Evolutionary conservation across 495 filamentous ascomycete species (phyloP).

Genomic region (Aspergillus coremiiformis): DNA sequence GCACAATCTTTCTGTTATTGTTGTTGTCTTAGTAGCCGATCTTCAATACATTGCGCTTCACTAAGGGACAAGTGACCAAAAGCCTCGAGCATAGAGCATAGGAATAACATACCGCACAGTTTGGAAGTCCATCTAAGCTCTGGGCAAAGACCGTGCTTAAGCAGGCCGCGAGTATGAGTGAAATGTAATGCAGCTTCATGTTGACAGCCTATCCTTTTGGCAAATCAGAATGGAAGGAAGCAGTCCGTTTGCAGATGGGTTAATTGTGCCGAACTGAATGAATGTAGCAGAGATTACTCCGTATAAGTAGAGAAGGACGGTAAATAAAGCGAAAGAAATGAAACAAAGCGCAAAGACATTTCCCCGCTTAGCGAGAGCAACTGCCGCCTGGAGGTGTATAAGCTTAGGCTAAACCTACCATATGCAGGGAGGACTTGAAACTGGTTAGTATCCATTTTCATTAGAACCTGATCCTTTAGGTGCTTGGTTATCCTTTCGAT

Average conservation of each 20-base stretch:
- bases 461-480: background rate
- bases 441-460: background rate
- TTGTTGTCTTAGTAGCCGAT: conserved; percentile 1
- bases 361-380: background rate
- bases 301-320: background rate
- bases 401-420: background rate
- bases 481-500: no score
- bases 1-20: conserved; percentile 51
- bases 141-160: conserved; percentile 34
- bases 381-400: background rate
- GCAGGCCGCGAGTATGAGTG: conserved; percentile 25
- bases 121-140: conserved; percentile 37
- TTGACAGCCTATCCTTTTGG: conserved; percentile 2
- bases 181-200: conserved; percentile 35
- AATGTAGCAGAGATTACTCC: background rate
- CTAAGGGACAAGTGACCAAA: background rate
- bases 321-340: background rate
- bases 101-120: conserved; percentile 42
- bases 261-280: background rate
- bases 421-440: background rate
- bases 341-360: background rate
- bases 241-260: background rate
- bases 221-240: background rate
- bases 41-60: background rate
- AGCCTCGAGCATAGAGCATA: background rate